Evolutionary conservation across 2,329 filamentous ascomycete genomes (phyloP).

Genomic region (Leptodontidium sp.): DNA sequence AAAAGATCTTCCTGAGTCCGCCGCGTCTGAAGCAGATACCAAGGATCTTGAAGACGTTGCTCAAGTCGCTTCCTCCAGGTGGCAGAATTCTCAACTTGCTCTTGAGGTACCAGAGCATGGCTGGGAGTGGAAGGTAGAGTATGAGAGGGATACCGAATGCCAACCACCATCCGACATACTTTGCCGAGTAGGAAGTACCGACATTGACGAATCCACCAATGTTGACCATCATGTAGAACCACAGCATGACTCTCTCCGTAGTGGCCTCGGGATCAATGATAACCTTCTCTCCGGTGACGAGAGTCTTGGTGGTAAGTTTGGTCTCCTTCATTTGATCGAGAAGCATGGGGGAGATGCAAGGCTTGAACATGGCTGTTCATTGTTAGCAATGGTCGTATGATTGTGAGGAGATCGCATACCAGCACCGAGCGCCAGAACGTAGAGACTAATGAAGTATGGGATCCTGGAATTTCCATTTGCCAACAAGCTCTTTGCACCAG

Average conservation of each 20-base stretch:
- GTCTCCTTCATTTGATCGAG: slow-evolving; percentile 62
- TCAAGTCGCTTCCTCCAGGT: slow-evolving; percentile 56
- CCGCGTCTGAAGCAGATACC: slow-evolving; percentile 53
- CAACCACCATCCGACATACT: slow-evolving; percentile 59
- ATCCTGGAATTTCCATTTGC: slow-evolving; percentile 71
- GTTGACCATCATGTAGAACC: slow-evolving; percentile 76
- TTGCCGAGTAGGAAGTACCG: slow-evolving; percentile 52
- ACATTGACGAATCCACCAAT: slow-evolving; percentile 63
- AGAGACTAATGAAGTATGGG: slow-evolving; percentile 43
- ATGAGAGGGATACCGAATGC: slow-evolving; percentile 58
- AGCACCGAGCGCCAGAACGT: slow-evolving; percentile 41
- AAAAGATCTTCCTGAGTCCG: slow-evolving; percentile 70
- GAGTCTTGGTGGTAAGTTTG: slow-evolving; percentile 52
- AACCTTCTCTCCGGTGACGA: slow-evolving; percentile 64
- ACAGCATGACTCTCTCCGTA: slow-evolving; percentile 53
- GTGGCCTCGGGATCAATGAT: slow-evolving; percentile 68
- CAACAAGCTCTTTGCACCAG: slow-evolving; percentile 65
- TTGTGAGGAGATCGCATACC: slow-evolving; percentile 52
- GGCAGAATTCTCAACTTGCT: slow-evolving; percentile 54
- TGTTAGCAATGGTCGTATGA: slow-evolving; percentile 63
- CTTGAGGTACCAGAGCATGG: slow-evolving; percentile 53
- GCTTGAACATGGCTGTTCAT: slow-evolving; percentile 75
- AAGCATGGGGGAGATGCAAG: slow-evolving; percentile 70
- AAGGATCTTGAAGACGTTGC: slow-evolving; percentile 55
- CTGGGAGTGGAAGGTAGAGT: slow-evolving; percentile 68